Evolutionary conservation across 1,284 basidiomycete species (phyloP), one percentile per base, ranked within the genome.

Genomic region (Ceratobasidium sp.): DNA sequence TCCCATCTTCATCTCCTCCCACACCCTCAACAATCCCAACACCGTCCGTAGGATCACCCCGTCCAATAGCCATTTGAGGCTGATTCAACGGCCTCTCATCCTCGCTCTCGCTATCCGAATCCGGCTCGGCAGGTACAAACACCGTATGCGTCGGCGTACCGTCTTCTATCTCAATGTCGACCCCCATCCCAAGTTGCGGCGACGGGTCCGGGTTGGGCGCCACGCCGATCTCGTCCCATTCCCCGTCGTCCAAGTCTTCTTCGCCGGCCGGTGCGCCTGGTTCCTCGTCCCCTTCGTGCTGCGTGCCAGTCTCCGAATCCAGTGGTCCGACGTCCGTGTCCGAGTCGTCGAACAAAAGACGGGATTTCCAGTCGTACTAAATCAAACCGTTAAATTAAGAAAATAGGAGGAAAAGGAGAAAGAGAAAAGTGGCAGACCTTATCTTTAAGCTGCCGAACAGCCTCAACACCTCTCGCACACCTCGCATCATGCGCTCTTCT

Each of bases 321-420:
- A 67, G 48, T 33, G 65, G 46, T 2, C 48, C 48, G 1, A 67
- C 28, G 2, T 67, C 65, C 15, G 65, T 38, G 17, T 75, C 71
- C 61, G 71, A 75, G 46, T 75, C 71, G 50, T 75, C 71, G 33
- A 75, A 75, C 26, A 75, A 46, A 28, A 75, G 61, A 17, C 71
- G 71, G 6, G 59, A 65, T 23, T 75, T 75, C 71, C 71, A 75
- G 59, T 75, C 71, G 38, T 75, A 75, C 71, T 56, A 52, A 4
- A 42, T 10, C n/a, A 4, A 57, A 2, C 9, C 10, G 23, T 3
- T 9, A 54, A 5, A 40, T 6, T 56, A 15, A 69, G 9, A 20
- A 15, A 57, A 40, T 56, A 15, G 13, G 12, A 10, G 13, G 50
- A 20, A 40, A 56, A 54, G 6, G 15, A 70, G n/a, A n/a, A n/a